A percentile compares a stretch with the other conserved stretches of the same genome.
Evolutionary conservation across 495 filamentous ascomycete genomes (phyloP).

Genomic region (Aspergillus mulundensis): DNA sequence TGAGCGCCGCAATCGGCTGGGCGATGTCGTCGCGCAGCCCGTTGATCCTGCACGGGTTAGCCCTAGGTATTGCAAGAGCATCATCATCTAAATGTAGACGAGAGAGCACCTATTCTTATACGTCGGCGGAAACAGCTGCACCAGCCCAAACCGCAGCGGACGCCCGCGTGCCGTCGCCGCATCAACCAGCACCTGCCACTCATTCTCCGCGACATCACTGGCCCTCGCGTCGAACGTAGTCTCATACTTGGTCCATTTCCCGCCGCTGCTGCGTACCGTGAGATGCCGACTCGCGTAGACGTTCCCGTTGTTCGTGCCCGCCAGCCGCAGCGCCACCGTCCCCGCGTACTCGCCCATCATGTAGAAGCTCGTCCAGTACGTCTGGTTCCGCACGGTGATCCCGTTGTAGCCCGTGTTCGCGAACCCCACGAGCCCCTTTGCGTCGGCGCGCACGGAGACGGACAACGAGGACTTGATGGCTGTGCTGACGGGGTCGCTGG

Average conservation of each 20-base stretch:
- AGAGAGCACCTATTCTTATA: conserved; percentile 27
- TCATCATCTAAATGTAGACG: neutral
- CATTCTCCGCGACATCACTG: conserved; percentile 57
- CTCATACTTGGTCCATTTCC: conserved; percentile 30
- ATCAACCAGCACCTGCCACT: conserved; percentile 59
- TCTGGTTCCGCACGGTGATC: conserved; percentile 46
- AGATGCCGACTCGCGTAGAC: conserved; percentile 38
- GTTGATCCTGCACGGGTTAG: conserved; percentile 42
- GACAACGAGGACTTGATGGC: conserved; percentile 55
- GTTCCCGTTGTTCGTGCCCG: conserved; percentile 27
- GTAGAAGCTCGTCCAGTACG: conserved; percentile 55
- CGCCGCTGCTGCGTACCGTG: conserved; percentile 23
- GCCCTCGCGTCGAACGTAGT: conserved; percentile 33
- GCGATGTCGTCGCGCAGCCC: conserved; percentile 59
- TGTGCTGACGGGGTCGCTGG: conserved; percentile 41
- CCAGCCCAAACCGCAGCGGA: conserved; percentile 59
- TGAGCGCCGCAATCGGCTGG: conserved; percentile 48
- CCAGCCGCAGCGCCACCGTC: conserved; percentile 26
- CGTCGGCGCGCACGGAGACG: conserved; percentile 38
- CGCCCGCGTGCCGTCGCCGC: conserved; percentile 36
- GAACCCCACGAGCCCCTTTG: conserved; percentile 48
- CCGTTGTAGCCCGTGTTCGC: conserved; percentile 60
- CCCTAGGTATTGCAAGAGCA: neutral
- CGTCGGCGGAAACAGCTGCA: conserved; percentile 65
- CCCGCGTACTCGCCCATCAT: conserved; percentile 43